phyloP scores from a whole-genome alignment of 2,329 filamentous ascomycete genomes.

The Aspergillus sp. region DNA sequence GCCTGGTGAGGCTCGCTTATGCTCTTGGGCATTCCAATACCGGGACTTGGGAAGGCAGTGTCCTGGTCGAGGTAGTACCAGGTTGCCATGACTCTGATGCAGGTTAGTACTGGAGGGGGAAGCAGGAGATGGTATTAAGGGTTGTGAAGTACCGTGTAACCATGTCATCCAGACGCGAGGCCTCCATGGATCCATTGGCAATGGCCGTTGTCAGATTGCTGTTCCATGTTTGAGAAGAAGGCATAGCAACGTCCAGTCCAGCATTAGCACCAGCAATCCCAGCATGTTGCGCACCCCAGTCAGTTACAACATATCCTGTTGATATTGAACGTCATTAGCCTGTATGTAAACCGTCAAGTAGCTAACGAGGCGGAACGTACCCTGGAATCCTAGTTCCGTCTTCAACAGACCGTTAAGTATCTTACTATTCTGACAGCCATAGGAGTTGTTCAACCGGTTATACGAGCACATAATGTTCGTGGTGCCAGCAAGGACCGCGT shows the following conservation, averaged over 20 bases:
- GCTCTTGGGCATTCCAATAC: too few species aligned
- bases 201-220: slow-evolving; percentile 51
- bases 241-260: slow-evolving; percentile 29
- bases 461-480: slow-evolving; percentile 62
- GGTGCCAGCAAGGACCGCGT: slow-evolving; percentile 58
- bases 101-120: too few species aligned
- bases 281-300: slow-evolving; percentile 75
- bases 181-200: slow-evolving; percentile 57
- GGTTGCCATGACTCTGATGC: too few species aligned
- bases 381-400: slow-evolving; percentile 71
- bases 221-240: slow-evolving; percentile 17
- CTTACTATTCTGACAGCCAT: slow-evolving; percentile 76
- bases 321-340: too few species aligned
- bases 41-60: too few species aligned
- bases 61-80: too few species aligned
- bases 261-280: slow-evolving; percentile 25
- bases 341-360: too few species aligned
- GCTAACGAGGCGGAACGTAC: too few species aligned
- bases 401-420: slow-evolving; percentile 75
- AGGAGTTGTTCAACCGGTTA: slow-evolving; percentile 73
- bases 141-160: slow-evolving; percentile 37
- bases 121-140: too few species aligned
- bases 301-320: slow-evolving; percentile 65
- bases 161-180: slow-evolving; percentile 61
- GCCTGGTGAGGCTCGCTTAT: too few species aligned